Evolutionary conservation across 176 grass and related monocot species (phyloP).

Genomic region (Avena atlantica): DNA sequence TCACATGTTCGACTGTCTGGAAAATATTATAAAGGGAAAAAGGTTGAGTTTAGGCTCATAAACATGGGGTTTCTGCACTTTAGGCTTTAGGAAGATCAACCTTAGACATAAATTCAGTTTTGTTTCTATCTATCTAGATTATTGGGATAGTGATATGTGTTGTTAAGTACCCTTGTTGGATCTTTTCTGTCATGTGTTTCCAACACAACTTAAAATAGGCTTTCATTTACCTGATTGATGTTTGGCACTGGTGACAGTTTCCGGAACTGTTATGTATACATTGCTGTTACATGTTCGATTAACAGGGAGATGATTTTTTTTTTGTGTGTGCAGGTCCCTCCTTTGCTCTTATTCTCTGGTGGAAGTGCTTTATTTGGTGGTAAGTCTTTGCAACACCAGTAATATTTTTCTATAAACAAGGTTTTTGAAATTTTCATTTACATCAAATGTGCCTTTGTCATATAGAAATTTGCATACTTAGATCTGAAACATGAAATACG

Average conservation of each 20-base stretch:
- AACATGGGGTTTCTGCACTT: background rate
- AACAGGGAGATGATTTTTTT: background rate
- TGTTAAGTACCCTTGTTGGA: background rate
- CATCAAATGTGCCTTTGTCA: background rate
- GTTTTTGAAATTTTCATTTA: background rate
- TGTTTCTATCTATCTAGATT: background rate
- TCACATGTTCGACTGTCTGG: background rate
- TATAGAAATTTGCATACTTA: background rate
- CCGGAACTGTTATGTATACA: background rate
- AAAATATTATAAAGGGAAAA: background rate
- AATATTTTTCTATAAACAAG: background rate
- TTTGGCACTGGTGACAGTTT: background rate
- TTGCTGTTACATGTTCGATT: constrained; percentile 6
- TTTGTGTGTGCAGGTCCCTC: constrained; percentile 61
- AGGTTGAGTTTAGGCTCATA: background rate
- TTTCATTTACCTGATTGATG: background rate
- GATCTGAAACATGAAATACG: background rate
- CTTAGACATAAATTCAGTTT: background rate
- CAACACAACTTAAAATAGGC: background rate
- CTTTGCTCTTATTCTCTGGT: constrained; percentile 81
- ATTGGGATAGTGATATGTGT: background rate
- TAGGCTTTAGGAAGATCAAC: background rate
- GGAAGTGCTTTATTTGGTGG: constrained; percentile 86
- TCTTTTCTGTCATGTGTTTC: background rate
- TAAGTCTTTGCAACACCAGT: constrained; percentile 40